A percentile compares a stretch with the other conserved stretches of the same genome.
Evolutionary conservation across 495 filamentous ascomycete species (phyloP).

Genomic region (Aspergillus olivimuriae): DNA sequence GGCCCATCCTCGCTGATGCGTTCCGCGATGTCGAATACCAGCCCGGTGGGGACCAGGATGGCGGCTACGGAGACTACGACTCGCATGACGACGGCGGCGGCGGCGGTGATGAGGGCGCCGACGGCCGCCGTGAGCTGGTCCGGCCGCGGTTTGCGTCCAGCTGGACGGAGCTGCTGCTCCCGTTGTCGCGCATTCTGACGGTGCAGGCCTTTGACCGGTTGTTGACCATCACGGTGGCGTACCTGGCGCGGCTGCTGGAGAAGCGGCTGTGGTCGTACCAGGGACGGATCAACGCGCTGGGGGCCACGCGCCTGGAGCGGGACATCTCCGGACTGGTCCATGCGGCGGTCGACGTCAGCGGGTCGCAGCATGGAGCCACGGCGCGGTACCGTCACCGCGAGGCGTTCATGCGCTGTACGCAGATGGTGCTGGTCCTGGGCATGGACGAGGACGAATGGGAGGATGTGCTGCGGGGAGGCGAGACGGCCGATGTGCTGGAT

Average conservation of each 20-base stretch:
- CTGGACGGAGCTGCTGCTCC: conserved; percentile 80
- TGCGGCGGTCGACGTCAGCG: conserved; percentile 64
- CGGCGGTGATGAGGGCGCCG: conserved; percentile 24
- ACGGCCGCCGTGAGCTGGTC: conserved; percentile 46
- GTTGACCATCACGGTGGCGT: conserved; percentile 61
- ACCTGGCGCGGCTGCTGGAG: conserved; percentile 73
- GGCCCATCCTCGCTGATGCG: conserved; percentile 77
- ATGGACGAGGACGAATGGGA: conserved; percentile 99
- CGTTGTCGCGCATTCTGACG: conserved; percentile 81
- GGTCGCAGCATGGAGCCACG: conserved; percentile 20
- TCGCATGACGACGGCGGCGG: conserved; percentile 38
- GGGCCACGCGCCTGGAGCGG: conserved; percentile 80
- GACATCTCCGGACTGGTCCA: conserved; percentile 77
- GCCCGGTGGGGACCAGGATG: conserved; percentile 16
- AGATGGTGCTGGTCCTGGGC: conserved; percentile 84
- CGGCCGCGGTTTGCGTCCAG: conserved; percentile 67
- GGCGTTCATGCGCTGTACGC: conserved; percentile 68
- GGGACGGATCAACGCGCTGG: conserved; percentile 73
- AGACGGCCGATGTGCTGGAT: conserved; percentile 37
- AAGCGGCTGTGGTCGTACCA: conserved; percentile 85
- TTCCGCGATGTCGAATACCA: conserved; percentile 90
- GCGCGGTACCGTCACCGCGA: conserved; percentile 70
- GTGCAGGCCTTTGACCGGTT: conserved; percentile 62
- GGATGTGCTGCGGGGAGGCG: conserved; percentile 48
- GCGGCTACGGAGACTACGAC: conserved; percentile 11